Evolutionary conservation across 768 basidiomycete genomes (phyloP).

Genomic region (Tricholoma bakamatsutake): DNA sequence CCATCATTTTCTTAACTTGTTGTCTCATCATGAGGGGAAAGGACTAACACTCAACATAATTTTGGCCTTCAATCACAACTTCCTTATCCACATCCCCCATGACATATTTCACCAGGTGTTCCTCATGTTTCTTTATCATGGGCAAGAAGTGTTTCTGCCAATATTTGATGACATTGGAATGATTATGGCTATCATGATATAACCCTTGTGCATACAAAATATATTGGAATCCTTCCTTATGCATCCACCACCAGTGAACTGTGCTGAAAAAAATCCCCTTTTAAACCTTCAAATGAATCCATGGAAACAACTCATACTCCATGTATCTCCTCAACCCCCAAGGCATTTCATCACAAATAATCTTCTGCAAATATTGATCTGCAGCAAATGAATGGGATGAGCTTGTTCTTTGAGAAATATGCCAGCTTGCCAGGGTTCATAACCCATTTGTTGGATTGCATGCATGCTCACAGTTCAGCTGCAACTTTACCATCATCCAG

Average conservation of each 20-base stretch:
- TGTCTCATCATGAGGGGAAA: not conserved
- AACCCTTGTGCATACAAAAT: slow-evolving; percentile 2
- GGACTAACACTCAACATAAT: too few relatives aligned
- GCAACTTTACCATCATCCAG: not conserved
- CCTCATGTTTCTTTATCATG: not conserved
- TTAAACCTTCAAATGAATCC: not conserved
- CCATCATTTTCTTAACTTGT: slow-evolving; percentile 30
- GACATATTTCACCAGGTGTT: not conserved
- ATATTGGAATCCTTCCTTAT: not conserved
- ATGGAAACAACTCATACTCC: not conserved
- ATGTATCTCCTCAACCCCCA: not conserved
- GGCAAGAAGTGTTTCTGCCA: slow-evolving; percentile 10
- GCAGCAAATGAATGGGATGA: too few relatives aligned
- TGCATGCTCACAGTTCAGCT: not conserved
- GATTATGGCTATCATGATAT: slow-evolving; percentile 27
- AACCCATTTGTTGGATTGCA: not conserved
- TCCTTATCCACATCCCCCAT: not conserved
- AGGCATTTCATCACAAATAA: too few relatives aligned
- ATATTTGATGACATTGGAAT: not conserved
- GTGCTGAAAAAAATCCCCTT: not conserved
- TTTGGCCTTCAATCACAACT: too few relatives aligned
- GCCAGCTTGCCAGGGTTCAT: not conserved
- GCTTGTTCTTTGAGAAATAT: too few relatives aligned
- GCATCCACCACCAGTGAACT: not conserved
- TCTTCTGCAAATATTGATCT: too few relatives aligned